Percentiles rank a stretch among this genome's conserved stretches.
Evolutionary conservation across 495 filamentous ascomycete species (phyloP).

Genomic region (Lepraria neglecta): DNA sequence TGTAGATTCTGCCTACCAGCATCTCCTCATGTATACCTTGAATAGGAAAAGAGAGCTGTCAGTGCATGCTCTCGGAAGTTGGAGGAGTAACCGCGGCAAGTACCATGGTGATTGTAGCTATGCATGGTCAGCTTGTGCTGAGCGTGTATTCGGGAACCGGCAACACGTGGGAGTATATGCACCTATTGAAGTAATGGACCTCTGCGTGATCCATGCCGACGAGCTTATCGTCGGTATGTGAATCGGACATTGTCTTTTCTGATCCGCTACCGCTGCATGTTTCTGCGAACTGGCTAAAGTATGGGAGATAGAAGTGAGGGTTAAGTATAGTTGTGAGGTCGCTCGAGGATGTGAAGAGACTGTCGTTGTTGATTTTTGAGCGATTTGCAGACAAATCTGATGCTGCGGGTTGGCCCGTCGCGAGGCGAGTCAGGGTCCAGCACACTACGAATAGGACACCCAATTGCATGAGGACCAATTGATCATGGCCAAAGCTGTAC

Average conservation of each 20-base stretch:
- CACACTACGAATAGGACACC: neutral
- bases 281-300: neutral
- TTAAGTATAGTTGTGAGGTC: no score
- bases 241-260: neutral
- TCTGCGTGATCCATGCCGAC: slow-evolving; percentile 75
- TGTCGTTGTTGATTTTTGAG: neutral
- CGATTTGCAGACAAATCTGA: neutral
- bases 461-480: no score
- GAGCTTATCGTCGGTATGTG: slow-evolving; percentile 37
- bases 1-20: slow-evolving; percentile 60
- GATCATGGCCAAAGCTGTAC: neutral
- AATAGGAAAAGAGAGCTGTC: slow-evolving; percentile 24
- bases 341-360: no score
- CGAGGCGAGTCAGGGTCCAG: neutral
- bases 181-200: slow-evolving; percentile 97
- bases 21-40: slow-evolving; percentile 96
- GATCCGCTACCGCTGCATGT: neutral
- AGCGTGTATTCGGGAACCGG: slow-evolving; percentile 3
- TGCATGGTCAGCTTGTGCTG: slow-evolving; percentile 27
- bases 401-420: neutral
- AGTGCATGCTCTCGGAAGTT: slow-evolving; percentile 22
- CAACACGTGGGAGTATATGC: slow-evolving; percentile 25
- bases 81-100: slow-evolving; percentile 29
- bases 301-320: neutral
- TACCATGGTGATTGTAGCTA: slow-evolving; percentile 96